Base-by-base conservation (phyloP, 768 basidiomycete species). In the Leccinum aurantiacum region DNA sequence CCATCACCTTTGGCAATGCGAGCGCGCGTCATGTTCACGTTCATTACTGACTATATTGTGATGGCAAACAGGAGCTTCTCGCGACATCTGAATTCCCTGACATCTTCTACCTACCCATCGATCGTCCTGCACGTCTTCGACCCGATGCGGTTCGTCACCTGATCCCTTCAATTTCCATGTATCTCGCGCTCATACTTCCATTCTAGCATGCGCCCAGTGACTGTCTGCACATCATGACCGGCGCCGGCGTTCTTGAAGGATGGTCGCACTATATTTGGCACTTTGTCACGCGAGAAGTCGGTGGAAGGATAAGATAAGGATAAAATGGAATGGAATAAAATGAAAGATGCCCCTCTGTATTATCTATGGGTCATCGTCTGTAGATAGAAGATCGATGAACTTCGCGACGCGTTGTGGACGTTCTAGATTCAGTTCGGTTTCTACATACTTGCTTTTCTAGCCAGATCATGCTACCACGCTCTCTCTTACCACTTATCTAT, bases 31-130 rank as follows among this genome's bases (percentile, higher is more conserved):
- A 15, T 46, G 24, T 24, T 19, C 24, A 46, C 11, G 3, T 46
- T 25, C 38, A 9, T 25, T 55, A 53, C 51, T 64, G 50, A 63
- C n/a, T 53, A 17, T 31, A 22, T 56, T 57, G 58, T 22, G 25
- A n/a, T 27, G 46, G 51, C 11, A 5, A 46, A 52, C 57, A 85
- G 84, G 72, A 68, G n/a, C 62, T 82, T 6, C 69, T 86, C 14
- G 69, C 68, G 50, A 69, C 73, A n/a, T 54, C 65, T 1, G 72
- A 77, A 55, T 87, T 79, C 63, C 81, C 83, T 0, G 77, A 86
- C 61, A 75, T 89, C 3, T 80, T 82, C 63, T 89, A 80, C 67
- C 74, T 89, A 1, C 74, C 78, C 6, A 87, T 89, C 29, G 86
- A 89, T 58, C 77, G 79, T 55, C 87, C 87, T 1, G 86, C 76